phyloP scores from a whole-genome alignment of 495 filamentous ascomycete species.

The Aspergillus hancockii region DNA sequence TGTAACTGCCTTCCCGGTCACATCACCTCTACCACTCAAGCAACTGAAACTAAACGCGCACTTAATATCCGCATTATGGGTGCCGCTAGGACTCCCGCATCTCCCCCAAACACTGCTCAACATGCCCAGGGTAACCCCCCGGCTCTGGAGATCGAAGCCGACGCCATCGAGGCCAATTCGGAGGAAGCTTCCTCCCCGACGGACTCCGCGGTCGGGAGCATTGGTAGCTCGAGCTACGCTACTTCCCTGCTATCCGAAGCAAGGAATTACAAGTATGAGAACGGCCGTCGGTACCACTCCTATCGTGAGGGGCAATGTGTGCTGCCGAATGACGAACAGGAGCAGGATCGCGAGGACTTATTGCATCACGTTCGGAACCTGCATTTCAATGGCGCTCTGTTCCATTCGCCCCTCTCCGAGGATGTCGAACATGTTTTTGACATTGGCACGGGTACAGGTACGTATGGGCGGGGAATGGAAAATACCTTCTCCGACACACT shows the following conservation, averaged over 20 bases:
- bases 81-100: neutral
- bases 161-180: neutral
- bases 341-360: conserved; percentile 32
- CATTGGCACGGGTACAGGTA: conserved; percentile 36
- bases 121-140: neutral
- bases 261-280: conserved; percentile 26
- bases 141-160: neutral
- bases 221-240: neutral
- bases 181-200: neutral
- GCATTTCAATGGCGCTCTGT: conserved; percentile 16
- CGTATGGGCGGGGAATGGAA: conserved; percentile 22
- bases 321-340: conserved; percentile 31
- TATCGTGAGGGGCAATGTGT: conserved; percentile 24
- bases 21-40: no score
- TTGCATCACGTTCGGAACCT: conserved; percentile 21
- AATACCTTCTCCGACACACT: no score
- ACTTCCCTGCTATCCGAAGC: conserved; percentile 31
- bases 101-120: neutral
- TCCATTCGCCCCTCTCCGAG: conserved; percentile 23
- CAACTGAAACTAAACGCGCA: no score
- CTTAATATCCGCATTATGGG: no score
- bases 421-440: conserved; percentile 18
- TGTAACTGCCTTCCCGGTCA: neutral
- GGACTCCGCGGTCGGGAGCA: neutral
- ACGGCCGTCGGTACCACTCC: conserved; percentile 29